Percentiles rank a stretch among this genome's conserved stretches.
Conservation (phyloP, 2,329 filamentous ascomycete genomes). For the Sclerotinia minor region DNA sequence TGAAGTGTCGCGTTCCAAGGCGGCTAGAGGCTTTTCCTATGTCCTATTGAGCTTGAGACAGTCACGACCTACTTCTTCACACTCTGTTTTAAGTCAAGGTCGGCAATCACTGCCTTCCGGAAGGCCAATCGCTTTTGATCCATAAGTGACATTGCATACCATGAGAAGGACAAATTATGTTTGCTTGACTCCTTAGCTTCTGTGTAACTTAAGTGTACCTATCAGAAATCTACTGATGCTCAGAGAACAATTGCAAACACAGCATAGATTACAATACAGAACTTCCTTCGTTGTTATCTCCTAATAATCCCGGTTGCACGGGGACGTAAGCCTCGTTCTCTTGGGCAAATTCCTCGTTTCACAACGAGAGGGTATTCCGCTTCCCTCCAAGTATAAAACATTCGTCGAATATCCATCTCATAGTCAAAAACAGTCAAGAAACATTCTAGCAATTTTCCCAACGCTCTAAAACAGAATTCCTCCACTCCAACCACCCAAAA, state of each 20-base stretch:
- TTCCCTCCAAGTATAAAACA: conserved; percentile 15
- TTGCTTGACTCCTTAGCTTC: background rate
- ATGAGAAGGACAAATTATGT: conserved; percentile 7
- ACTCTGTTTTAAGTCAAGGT: background rate
- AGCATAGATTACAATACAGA: background rate
- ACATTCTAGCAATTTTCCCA: background rate
- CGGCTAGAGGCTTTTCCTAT: background rate
- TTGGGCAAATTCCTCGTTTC: background rate
- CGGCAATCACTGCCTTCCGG: background rate
- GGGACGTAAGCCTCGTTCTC: conserved; percentile 19
- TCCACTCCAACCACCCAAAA: background rate
- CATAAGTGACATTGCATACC: conserved; percentile 9
- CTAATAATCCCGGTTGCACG: conserved; percentile 15
- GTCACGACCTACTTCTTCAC: background rate
- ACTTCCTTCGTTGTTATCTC: conserved; percentile 16
- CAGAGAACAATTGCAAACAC: background rate
- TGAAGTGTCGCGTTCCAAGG: conserved; percentile 2
- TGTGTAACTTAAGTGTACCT: conserved; percentile 2
- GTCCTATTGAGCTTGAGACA: background rate
- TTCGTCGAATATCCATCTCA: conserved; percentile 10
- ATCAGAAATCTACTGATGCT: background rate
- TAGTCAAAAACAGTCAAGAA: background rate
- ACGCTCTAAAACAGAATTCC: background rate
- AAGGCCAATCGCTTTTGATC: conserved; percentile 14
- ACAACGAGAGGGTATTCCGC: background rate